phyloP scores from a whole-genome alignment of 1,139 yeast species.

The Saccharomyces hybrid region DNA sequence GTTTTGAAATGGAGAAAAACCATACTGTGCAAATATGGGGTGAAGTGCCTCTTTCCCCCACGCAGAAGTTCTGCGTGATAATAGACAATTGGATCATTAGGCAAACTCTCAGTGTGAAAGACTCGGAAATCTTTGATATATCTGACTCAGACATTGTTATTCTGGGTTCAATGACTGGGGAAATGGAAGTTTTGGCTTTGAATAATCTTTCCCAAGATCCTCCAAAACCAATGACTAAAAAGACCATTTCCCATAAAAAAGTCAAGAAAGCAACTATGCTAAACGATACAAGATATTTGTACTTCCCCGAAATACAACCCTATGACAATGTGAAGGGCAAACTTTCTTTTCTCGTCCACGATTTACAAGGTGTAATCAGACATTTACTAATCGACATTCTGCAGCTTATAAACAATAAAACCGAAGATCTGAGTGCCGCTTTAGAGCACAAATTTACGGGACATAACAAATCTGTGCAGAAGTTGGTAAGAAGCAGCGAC shows the following conservation, averaged over 20 bases:
- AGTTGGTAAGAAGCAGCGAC: slow-evolving; percentile 54
- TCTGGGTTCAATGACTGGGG: slow-evolving; percentile 41
- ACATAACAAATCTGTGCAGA: slow-evolving; percentile 70
- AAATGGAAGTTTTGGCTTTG: slow-evolving; percentile 42
- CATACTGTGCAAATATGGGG: slow-evolving; percentile 58
- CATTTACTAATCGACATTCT: slow-evolving; percentile 39
- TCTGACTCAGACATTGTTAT: slow-evolving; percentile 50
- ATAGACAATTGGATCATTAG: slow-evolving; percentile 52
- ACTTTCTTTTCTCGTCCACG: slow-evolving; percentile 43
- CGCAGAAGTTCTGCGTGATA: slow-evolving; percentile 39
- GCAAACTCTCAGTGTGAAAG: slow-evolving; percentile 29
- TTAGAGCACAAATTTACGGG: slow-evolving; percentile 65
- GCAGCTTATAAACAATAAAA: slow-evolving; percentile 8
- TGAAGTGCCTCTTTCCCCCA: slow-evolving; percentile 38
- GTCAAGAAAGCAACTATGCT: slow-evolving; percentile 28
- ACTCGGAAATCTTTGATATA: slow-evolving; percentile 21
- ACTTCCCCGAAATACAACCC: slow-evolving; percentile 32
- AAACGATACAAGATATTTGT: slow-evolving; percentile 29
- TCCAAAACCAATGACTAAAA: slow-evolving; percentile 35
- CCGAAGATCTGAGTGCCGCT: slow-evolving; percentile 18
- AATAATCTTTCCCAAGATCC: slow-evolving; percentile 46
- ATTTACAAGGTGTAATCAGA: slow-evolving; percentile 42
- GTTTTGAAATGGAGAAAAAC: slow-evolving; percentile 53
- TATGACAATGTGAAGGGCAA: slow-evolving; percentile 26
- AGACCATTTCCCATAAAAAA: slow-evolving; percentile 18